A percentile compares a stretch with the other conserved stretches of the same genome.
phyloP scores from a whole-genome alignment of 495 filamentous ascomycete genomes.

The Diplogelasinospora grovesii region DNA sequence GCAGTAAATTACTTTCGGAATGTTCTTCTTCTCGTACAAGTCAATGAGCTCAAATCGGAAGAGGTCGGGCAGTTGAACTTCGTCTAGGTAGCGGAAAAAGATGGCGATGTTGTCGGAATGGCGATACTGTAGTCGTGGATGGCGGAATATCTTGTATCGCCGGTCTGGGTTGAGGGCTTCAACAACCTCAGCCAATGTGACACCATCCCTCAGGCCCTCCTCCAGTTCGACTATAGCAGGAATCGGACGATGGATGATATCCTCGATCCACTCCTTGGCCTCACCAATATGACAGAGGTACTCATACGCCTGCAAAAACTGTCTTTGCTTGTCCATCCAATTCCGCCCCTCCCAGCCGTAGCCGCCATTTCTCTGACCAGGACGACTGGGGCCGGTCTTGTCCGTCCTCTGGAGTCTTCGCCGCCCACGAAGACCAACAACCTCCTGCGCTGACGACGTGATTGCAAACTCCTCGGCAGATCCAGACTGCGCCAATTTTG shows the following conservation, averaged over 20 bases:
- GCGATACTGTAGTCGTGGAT: conserved; percentile 79
- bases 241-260: conserved; percentile 79
- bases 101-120: conserved; percentile 95
- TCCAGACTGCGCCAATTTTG: conserved; percentile 70
- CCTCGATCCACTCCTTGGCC: conserved; percentile 99
- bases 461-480: conserved; percentile 74
- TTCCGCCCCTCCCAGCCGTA: conserved; percentile 77
- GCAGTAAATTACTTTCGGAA: conserved; percentile 98
- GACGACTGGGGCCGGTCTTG: conserved; percentile 36
- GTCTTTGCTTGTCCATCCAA: conserved; percentile 98
- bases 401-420: conserved; percentile 72
- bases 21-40: conserved; percentile 99
- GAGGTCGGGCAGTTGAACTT: conserved; percentile 93
- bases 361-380: conserved; percentile 43
- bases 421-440: conserved; percentile 79
- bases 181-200: conserved; percentile 94
- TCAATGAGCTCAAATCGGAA: conserved; percentile 98
- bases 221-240: conserved; percentile 95
- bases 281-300: conserved; percentile 99
- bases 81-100: conserved; percentile 88
- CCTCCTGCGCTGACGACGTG: conserved; percentile 66
- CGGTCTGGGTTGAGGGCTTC: conserved; percentile 76
- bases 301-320: conserved; percentile 96
- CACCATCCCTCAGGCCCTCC: conserved; percentile 86
- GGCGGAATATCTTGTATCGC: conserved; percentile 73